Evolutionary conservation across 495 filamentous ascomycete species (phyloP).

Genomic region (Penicillium macrosclerotiorum): DNA sequence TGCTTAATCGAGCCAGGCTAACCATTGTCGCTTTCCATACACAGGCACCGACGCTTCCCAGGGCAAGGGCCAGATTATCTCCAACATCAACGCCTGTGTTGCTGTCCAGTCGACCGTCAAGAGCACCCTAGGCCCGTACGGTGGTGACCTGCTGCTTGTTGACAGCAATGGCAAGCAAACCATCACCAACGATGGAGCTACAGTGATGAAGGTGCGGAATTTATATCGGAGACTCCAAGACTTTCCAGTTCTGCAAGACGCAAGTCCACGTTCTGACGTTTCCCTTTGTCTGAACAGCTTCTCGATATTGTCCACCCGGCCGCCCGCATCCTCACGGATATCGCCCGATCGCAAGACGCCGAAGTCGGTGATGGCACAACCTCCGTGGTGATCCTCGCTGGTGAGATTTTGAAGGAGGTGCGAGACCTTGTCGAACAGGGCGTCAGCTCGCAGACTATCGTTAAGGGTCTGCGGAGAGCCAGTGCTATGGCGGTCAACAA

Average conservation of each 20-base stretch:
- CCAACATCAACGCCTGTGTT: conserved; percentile 97
- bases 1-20: conserved; percentile 16
- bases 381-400: conserved; percentile 92
- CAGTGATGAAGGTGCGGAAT: conserved; percentile 87
- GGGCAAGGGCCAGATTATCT: conserved; percentile 94
- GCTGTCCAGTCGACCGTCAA: conserved; percentile 96
- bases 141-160: conserved; percentile 92
- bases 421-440: conserved; percentile 94
- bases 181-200: conserved; percentile 98
- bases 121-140: conserved; percentile 94
- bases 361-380: conserved; percentile 98
- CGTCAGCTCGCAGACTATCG: conserved; percentile 94
- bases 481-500: conserved; percentile 95
- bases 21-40: conserved; percentile 17
- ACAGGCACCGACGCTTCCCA: conserved; percentile 95
- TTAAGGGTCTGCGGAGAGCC: conserved; percentile 90
- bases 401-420: conserved; percentile 94
- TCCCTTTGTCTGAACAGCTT: conserved; percentile 55
- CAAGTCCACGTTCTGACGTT: conserved; percentile 16
- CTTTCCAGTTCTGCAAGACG: too few species aligned
- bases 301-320: conserved; percentile 98
- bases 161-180: conserved; percentile 94
- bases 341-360: conserved; percentile 96
- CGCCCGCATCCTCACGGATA: conserved; percentile 96
- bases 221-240: too few species aligned